Base-by-base conservation (phyloP, 768 basidiomycete species). In the Xerocomus spinulosus region DNA sequence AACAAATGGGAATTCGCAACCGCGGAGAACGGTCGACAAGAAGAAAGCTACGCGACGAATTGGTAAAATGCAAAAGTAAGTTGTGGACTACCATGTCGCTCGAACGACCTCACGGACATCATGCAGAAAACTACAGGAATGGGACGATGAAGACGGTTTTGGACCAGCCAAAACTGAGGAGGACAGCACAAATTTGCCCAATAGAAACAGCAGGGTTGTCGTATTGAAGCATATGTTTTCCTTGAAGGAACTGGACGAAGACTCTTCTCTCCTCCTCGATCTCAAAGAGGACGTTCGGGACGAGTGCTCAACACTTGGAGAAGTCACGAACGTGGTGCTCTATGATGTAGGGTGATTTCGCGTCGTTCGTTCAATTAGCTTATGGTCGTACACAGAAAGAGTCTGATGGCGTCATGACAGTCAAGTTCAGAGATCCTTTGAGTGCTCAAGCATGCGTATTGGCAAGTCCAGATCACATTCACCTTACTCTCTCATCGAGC, bases 181-280 rank as follows among this genome's bases (percentile, higher is more conserved):
- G 41, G 83, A 86, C 53, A 66, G 70, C 18, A 62, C 57, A 24
- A 67, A 71, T 20, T 60, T 69, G 6, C 62, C 65, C 25, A 79
- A 79, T 63, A 76, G 80, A 61, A 78, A 77, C 58, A 76, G 75
- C 63, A 79, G 92, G 26, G 86, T 97, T 4, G 94, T 96, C 9
- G 92, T 99, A 1, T 72, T 99, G 53, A 94, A 91, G 64, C 83
- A 92, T 59, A 97, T 97, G 93, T 99, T 99, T 62, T 85, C 86
- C 5, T 72, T 91, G 17, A 66, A 85, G 57, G 89, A 93, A 54
- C 77, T 98, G 1, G 85, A 90, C 26, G 81, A 92, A 56, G 93
- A 98, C 59, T 73, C 89, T 1, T 76, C 89, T 7, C 69, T 97
- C 21, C 70, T 97, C 17, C 78, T 98, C 13, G 95, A 98, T 57